phyloP scores from a whole-genome alignment of 1,139 yeast species.

The Scheffersomyces stambukii region DNA sequence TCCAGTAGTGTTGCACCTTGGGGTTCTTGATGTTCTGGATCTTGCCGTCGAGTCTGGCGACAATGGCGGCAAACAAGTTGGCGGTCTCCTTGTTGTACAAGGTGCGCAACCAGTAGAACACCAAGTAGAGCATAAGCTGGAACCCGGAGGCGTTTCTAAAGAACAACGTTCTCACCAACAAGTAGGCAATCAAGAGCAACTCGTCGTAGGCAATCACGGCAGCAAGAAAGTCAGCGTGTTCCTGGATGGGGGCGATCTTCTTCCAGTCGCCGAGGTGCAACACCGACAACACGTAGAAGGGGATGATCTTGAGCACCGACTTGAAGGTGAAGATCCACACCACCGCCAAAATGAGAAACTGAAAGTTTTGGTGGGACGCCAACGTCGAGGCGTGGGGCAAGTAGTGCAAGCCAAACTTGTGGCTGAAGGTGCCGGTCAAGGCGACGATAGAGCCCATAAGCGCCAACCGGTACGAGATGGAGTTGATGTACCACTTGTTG shows the following conservation, averaged over 20 bases:
- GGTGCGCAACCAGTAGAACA: slow-evolving; percentile 69
- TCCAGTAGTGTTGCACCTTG: slow-evolving; percentile 44
- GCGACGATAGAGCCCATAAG: slow-evolving; percentile 56
- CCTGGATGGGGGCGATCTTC: slow-evolving; percentile 38
- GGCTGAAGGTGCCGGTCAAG: slow-evolving; percentile 49
- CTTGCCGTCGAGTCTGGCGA: slow-evolving; percentile 41
- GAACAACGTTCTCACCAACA: slow-evolving; percentile 55
- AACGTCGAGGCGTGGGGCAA: slow-evolving; percentile 57
- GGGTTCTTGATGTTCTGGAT: slow-evolving; percentile 40
- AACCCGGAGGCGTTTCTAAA: slow-evolving; percentile 67
- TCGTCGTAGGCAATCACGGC: slow-evolving; percentile 60
- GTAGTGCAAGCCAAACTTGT: slow-evolving; percentile 50
- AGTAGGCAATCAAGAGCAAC: slow-evolving; percentile 46
- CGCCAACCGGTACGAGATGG: slow-evolving; percentile 48
- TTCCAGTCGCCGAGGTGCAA: slow-evolving; percentile 48
- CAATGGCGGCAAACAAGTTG: slow-evolving; percentile 35
- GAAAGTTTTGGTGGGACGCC: slow-evolving; percentile 57
- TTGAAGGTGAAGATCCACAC: slow-evolving; percentile 64
- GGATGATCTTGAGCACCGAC: slow-evolving; percentile 62
- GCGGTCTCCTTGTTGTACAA: slow-evolving; percentile 50
- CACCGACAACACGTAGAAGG: slow-evolving; percentile 52
- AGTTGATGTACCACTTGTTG: slow-evolving; percentile 41
- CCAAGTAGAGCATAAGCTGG: slow-evolving; percentile 52
- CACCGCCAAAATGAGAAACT: slow-evolving; percentile 48
- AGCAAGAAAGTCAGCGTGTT: slow-evolving; percentile 37